Evolutionary conservation across 1,284 basidiomycete species (phyloP).

Genomic region (Tilletiopsis washingtonensis): DNA sequence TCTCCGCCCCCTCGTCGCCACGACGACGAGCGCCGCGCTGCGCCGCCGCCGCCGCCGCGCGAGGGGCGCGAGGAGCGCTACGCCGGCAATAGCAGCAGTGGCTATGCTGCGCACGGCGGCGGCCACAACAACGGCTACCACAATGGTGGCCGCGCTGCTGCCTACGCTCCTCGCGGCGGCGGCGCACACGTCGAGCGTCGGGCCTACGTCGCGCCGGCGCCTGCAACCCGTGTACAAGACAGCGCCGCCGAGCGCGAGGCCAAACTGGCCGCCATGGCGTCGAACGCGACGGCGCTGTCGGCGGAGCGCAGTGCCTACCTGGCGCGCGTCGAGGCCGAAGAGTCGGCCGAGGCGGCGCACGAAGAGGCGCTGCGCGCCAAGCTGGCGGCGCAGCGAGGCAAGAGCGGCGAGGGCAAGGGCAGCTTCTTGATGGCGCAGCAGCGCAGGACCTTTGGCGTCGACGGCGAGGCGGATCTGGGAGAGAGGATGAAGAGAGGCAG

Average conservation of each 20-base stretch:
- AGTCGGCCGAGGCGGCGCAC: conserved; percentile 16
- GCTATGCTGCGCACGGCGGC: conserved; percentile 3
- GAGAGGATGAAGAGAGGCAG: not conserved
- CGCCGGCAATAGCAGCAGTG: too few species aligned
- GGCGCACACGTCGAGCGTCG: conserved; percentile 7
- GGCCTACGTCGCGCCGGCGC: conserved; percentile 4
- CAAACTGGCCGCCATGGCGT: conserved; percentile 75
- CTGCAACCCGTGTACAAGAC: conserved; percentile 16
- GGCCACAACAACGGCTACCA: too few species aligned
- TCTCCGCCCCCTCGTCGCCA: conserved; percentile 2
- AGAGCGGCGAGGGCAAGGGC: conserved; percentile 24
- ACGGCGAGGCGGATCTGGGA: not conserved
- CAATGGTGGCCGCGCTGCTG: too few species aligned
- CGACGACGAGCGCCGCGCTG: conserved; percentile 1
- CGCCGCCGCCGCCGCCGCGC: not conserved
- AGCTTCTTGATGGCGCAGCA: conserved; percentile 37
- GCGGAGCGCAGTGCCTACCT: conserved; percentile 53
- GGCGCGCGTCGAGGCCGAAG: conserved; percentile 23
- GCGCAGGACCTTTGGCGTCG: not conserved
- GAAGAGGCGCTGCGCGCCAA: conserved; percentile 31
- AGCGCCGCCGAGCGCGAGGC: conserved; percentile 64
- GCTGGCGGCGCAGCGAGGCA: conserved; percentile 13
- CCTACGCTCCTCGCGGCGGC: not conserved
- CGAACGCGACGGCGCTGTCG: conserved; percentile 61
- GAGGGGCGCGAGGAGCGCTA: not conserved